Evolutionary conservation across 208 protist genomes (phyloP), one percentile per base, ranked within the genome.

Genomic region (Herpetomonas muscarum): DNA sequence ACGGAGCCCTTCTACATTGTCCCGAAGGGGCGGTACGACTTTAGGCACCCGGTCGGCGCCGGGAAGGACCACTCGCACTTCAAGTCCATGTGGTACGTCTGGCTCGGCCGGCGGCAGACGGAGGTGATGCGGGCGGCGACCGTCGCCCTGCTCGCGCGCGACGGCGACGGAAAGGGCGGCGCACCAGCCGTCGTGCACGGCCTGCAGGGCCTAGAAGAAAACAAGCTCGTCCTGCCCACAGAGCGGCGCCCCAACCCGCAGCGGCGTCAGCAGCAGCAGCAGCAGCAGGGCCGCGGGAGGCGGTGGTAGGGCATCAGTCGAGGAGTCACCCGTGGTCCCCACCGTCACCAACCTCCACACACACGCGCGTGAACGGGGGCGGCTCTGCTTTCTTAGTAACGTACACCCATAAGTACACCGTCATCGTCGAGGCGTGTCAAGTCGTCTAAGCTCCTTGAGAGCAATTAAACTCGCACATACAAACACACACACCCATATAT

Each of bases 11-110:
- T 88, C 50, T 89, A 87, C 76, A 39, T 87, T 12, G 51, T 87
- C 22, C 79, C 79, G 1, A 63, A 65, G 12, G 52, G 26, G 10
- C 56, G 67, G 15, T 87, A 89, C 76, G 81, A 92, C 67, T 86
- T 80, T 49, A 47, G 55, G 42, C 80, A 89, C 63, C 85, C 80
- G 2, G 42, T 70, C 12, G 76, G 74, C 42, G 79, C 70, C 17
- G 78, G 75, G 32, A 61, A 88, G 30, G 81, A 69, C 15, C 73
- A 87, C 64, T 85, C 80, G 10, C 78, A 86, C 70, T 88, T 92
- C 64, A 72, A 79, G 29, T 86, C 80, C 15, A 87, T 88, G 70
- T 88, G 72, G 81, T 86, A 80, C 62, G 80, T 91, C 17, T 86
- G 76, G 73, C 58, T 68, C 1, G 79, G 79, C 15, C 67, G 70